Evolutionary conservation across 352 stramenopile species (phyloP), one percentile per base, ranked within the genome.

Genomic region (Phytopythium oedochilum): DNA sequence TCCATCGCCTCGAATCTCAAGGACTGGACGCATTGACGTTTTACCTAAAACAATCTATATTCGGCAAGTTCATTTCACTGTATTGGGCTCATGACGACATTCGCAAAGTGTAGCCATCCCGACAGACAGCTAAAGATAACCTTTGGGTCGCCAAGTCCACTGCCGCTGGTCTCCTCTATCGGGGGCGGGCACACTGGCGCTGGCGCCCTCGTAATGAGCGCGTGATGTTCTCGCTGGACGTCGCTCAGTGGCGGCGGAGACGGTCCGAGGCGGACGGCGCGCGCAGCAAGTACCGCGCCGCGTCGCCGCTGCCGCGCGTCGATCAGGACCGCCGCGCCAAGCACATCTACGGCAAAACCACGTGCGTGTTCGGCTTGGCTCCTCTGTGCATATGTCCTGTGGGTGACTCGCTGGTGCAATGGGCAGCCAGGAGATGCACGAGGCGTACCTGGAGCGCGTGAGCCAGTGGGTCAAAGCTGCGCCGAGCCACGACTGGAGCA

Each of bases 381-480:
- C 5, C 7, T 3, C 17, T 39, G 20, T 39, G 3, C 18, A 15
- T 15, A 18, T 18, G 15, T 4, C n/a, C 10, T 12, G 17, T 49
- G 17, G n/a, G 23, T 35, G 45, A 44, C 18, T 54, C 2, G n/a
- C 15, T 23, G 23, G 43, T 55, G 14, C 22, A 28, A 15, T 22
- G 48, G n/a, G 15, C 42, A 90, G 76, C 34, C 68, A 86, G 42
- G 77, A 87, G 60, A 90, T 90, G 77, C 73, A 87, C 61, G 68
- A 60, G 22, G 72, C 68, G 53, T 90, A 90, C 57, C 36, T 83
- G 10, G 57, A 83, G 28, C 80, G 80, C 38, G 80, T 88, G 26
- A 59, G 59, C 26, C 64, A 74, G 46, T 87, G 79, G 75, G 64
- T 77, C 42, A 68, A 77, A 44, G 60, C 69, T 20, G 71, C 65